Base-by-base conservation (phyloP, 257 asterid genomes). In the Nicotiana attenuata region DNA sequence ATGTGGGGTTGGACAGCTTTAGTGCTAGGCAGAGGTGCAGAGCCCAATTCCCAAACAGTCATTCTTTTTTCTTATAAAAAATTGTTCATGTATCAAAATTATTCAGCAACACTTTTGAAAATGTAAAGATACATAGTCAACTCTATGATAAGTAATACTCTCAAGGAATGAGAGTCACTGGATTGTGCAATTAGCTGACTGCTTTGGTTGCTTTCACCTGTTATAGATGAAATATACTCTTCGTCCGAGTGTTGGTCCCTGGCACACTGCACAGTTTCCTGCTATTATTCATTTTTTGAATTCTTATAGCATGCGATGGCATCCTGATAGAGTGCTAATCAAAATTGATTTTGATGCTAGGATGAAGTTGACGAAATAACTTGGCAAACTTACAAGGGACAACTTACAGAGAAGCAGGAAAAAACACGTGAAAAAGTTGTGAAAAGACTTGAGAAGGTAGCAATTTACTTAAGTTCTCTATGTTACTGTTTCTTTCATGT, bases 331-430 rank as follows among this genome's bases (percentile, higher is more conserved):
- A 22, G 22, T 75, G 63, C 16, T 64, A 47, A 78, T 65, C 71
- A 16, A 15, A 75, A 24, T 75, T 55, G 45, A 69, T 67, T 78
- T 52, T 50, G 75, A 65, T 84, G 28, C 84, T 38, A 95, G 99
- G 99, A 92, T 26, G 99, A 91, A 45, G 88, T 84, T 85, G 99
- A 92, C n/a, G 99, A 93, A 87, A 91, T 95, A 84, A 95, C 98
- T 20, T 95, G 99, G 99, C 98, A 95, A 90, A 95, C 90, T 82
- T 93, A 87, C 92, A 95, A 95, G 89, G 99, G 98, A 35, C 96
- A 90, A 85, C 97, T 95, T 17, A 95, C 99, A 1, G 99, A 95
- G 89, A 95, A 95, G 90, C 99, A 95, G 90, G 97, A 91, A 86
- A 95, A 95, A 90, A 95, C 99, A 50, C 95, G 97, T 63, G 99